Evolutionary conservation across 768 basidiomycete genomes (phyloP).

Genomic region (Boletus eberwhitei): DNA sequence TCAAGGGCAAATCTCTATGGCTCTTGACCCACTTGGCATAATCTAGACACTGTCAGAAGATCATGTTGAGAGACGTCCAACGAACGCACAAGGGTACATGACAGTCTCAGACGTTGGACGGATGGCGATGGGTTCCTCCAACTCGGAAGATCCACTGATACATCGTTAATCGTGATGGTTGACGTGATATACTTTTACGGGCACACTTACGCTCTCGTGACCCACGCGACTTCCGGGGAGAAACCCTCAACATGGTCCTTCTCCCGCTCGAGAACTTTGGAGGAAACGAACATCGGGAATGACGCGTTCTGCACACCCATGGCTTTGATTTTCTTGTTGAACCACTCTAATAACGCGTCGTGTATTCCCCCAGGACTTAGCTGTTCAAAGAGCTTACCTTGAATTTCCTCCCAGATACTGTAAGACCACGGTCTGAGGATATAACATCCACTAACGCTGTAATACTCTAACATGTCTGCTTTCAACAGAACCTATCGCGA

Average conservation of each 20-base stretch:
- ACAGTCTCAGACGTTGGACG: slow-evolving; percentile 98
- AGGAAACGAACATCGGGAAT: slow-evolving; percentile 98
- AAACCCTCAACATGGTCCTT: slow-evolving; percentile 99
- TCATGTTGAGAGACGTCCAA: background rate
- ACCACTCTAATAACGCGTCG: slow-evolving; percentile 67
- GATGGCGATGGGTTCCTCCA: slow-evolving; percentile 97
- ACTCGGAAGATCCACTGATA: slow-evolving; percentile 79
- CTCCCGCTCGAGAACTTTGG: slow-evolving; percentile 90
- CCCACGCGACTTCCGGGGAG: slow-evolving; percentile 99
- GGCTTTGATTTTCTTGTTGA: slow-evolving; percentile 87
- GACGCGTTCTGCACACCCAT: slow-evolving; percentile 96
- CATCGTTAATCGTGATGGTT: background rate
- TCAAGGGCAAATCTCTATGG: slow-evolving; percentile 94
- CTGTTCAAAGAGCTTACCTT: slow-evolving; percentile 48
- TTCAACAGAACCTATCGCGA: slow-evolving; percentile 83
- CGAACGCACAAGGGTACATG: slow-evolving; percentile 91
- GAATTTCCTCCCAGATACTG: slow-evolving; percentile 95
- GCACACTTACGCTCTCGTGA: slow-evolving; percentile 81
- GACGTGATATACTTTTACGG: background rate
- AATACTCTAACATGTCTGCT: slow-evolving; percentile 99
- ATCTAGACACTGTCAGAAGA: slow-evolving; percentile 45
- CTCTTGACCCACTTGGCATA: slow-evolving; percentile 99
- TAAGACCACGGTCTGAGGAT: slow-evolving; percentile 98
- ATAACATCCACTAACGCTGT: slow-evolving; percentile 98
- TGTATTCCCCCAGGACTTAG: background rate